Evolutionary conservation across 2,329 filamentous ascomycete genomes (phyloP), one percentile per base, ranked within the genome.

Genomic region (Sclerotinia nivalis): DNA sequence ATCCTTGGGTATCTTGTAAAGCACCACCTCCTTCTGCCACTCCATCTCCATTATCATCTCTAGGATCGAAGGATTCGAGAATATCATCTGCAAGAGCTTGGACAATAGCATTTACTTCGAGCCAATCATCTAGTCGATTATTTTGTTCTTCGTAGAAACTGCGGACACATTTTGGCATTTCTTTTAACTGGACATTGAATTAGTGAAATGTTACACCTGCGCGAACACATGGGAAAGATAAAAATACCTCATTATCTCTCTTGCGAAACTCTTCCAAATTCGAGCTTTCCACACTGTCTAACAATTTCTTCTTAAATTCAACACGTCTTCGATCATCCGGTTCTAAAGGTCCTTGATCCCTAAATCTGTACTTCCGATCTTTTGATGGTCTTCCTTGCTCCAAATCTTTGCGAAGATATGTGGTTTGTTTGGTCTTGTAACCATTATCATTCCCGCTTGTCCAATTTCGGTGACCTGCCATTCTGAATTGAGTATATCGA

Each of bases 61-160:
- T 66, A 1, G 86, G 86, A 71, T 86, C 82, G 82, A 88, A 87
- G 55, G 82, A 85, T 70, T 88, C 87, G n/a, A 88, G 80, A 10
- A 88, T 83, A 73, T 88, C 85, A 74, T 87, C 86, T 15, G 86
- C 84, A 52, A 88, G 80, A 34, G 83, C 82, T 72, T 82, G 82
- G 56, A 88, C 86, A 9, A 87, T 80, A 49, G 84, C 83, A 76
- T 88, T 86, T 47, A 88, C 85, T 76, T 88, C 85, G 15, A 86
- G 77, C 86, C 85, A 87, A 72, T 87, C 85, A 71, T 88, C 84
- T 15, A 88, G 75, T 1, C 82, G 78, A 13, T 81, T 78, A 72
- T 88, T 88, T 74, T 87, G 86, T 20, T 80, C 79, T 72, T 85
- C 80, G 77, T 88, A 88, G 74, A 86, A 88, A 4, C 77, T 73